phyloP scores from a whole-genome alignment of 257 asterid genomes.

The Leptodermis oblonga region DNA sequence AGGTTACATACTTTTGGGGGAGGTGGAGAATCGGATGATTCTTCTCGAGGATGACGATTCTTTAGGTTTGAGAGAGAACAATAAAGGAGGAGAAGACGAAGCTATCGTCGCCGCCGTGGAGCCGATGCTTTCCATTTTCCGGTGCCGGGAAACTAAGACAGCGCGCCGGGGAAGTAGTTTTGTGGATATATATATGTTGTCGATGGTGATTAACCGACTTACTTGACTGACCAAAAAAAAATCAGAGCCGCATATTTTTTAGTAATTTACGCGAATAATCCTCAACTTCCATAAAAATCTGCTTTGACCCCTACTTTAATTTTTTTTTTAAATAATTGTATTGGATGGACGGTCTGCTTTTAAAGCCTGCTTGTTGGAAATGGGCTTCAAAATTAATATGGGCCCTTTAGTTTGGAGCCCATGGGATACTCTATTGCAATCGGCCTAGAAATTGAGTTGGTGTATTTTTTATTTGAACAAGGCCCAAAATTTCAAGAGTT shows the following conservation, averaged over 20 bases:
- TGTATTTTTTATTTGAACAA: no score
- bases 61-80: slow-evolving; percentile 42
- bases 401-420: no score
- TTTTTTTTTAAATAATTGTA: no score
- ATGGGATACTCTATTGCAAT: no score
- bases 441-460: no score
- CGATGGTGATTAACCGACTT: slow-evolving; percentile 13
- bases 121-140: slow-evolving; percentile 58
- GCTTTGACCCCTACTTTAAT: no score
- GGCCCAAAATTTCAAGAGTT: no score
- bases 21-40: slow-evolving; percentile 48
- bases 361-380: no score
- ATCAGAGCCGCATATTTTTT: background rate
- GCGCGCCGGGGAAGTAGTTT: background rate
- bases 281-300: no score
- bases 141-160: background rate
- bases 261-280: background rate
- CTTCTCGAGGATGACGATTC: slow-evolving; percentile 34
- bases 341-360: no score
- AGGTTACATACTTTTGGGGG: slow-evolving; percentile 49
- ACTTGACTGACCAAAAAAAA: background rate
- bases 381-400: no score
- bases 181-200: background rate
- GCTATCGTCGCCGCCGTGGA: slow-evolving; percentile 33
- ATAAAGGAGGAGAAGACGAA: slow-evolving; percentile 43